These are phyloP conservation scores for Erigeron canadensis DNA, from an alignment of 129 eudicot genomes.

Conservation along the genomic window DNA sequence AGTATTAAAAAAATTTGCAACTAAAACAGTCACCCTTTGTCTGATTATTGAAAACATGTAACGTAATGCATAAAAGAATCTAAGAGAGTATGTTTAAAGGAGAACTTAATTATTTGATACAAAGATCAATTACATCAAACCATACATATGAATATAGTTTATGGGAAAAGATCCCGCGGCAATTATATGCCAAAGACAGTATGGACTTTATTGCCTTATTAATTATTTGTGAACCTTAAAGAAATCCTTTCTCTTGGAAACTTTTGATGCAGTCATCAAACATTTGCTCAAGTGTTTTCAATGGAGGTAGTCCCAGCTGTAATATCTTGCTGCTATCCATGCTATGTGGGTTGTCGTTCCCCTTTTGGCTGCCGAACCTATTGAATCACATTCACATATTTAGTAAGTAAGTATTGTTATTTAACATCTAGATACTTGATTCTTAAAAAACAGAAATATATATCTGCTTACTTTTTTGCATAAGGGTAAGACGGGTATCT, in stretches of 20 bases:
- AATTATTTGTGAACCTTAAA: conserved; percentile 28
- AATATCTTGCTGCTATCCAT: conserved; percentile 79
- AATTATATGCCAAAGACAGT: not conserved
- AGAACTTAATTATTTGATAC: too few relatives aligned
- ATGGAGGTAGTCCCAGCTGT: conserved; percentile 74
- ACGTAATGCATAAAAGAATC: too few relatives aligned
- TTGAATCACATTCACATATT: conserved; percentile 2
- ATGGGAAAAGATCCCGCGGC: not conserved
- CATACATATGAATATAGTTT: not conserved
- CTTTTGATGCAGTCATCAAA: conserved; percentile 87
- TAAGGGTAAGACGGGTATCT: conserved; percentile 75
- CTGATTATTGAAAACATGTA: too few relatives aligned
- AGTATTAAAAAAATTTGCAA: too few relatives aligned
- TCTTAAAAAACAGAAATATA: not conserved
- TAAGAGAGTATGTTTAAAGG: too few relatives aligned
- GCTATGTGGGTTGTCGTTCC: conserved; percentile 65
- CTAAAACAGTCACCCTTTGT: too few relatives aligned
- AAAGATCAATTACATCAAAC: too few relatives aligned
- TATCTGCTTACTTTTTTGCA: conserved; percentile 51
- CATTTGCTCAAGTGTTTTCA: conserved; percentile 72
- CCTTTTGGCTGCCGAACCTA: conserved; percentile 64
- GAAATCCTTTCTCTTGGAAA: conserved; percentile 76
- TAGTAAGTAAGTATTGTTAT: not conserved
- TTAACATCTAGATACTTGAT: not conserved
- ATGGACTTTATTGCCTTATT: not conserved